These are phyloP conservation scores for Macrolepiota fuliginosa DNA, from an alignment of 768 basidiomycete species.

Conservation along the genomic window DNA sequence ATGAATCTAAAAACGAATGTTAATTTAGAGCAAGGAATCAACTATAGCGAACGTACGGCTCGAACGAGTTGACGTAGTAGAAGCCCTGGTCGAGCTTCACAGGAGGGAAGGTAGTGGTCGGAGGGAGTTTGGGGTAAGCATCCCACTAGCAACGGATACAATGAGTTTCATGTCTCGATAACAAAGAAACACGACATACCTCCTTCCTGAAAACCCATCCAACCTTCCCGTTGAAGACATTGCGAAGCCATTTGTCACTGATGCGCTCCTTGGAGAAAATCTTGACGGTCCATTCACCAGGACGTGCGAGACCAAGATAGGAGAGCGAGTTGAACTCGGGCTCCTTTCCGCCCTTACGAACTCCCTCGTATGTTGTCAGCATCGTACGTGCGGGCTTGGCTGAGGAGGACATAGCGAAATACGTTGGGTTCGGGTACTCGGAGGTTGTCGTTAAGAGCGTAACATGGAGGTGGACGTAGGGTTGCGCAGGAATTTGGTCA, in stretches of 20 bases:
- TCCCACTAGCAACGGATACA: conserved; percentile 57
- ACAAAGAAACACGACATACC: conserved; percentile 32
- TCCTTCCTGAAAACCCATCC: conserved; percentile 85
- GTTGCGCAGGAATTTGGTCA: conserved; percentile 59
- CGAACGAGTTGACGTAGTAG: conserved; percentile 91
- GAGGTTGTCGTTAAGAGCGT: conserved; percentile 84
- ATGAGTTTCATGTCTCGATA: neutral
- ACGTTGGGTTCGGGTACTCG: conserved; percentile 54
- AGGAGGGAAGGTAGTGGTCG: conserved; percentile 68
- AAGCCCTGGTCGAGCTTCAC: conserved; percentile 75
- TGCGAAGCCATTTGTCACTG: conserved; percentile 66
- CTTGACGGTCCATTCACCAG: conserved; percentile 75
- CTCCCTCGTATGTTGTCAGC: conserved; percentile 70
- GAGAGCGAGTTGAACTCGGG: conserved; percentile 88
- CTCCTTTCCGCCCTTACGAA: conserved; percentile 46
- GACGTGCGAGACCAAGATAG: conserved; percentile 64
- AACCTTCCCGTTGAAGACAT: conserved; percentile 63
- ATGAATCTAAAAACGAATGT: conserved; percentile 53
- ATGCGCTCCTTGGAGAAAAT: conserved; percentile 74
- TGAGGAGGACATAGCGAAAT: conserved; percentile 57
- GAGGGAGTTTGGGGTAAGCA: conserved; percentile 72
- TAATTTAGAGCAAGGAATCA: conserved; percentile 6
- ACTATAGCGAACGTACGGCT: conserved; percentile 57
- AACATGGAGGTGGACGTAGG: conserved; percentile 85
- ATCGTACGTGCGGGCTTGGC: conserved; percentile 57